Base-by-base conservation (phyloP, 108 stramenopile species). In the Nitzschia inconspicua region DNA sequence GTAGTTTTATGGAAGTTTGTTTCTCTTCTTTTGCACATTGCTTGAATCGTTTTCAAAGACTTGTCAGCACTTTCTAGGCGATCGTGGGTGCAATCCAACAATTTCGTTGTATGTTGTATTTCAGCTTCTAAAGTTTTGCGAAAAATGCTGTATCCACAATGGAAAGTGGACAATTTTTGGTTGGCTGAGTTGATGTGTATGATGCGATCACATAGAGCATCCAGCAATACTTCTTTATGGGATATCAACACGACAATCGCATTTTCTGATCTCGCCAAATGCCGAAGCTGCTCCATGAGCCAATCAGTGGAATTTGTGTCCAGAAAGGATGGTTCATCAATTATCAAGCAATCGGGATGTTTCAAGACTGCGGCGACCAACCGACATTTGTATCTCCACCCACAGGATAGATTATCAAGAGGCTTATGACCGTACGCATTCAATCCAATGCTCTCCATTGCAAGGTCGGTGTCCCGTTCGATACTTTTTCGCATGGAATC, bases 251-350 rank as follows among this genome's bases (percentile, higher is more conserved):
- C 9, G 18, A 86, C 65, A 24, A 86, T 82, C 27, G 73, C 46
- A 20, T 72, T 47, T 14, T 64, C 61, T 0, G 10, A 22, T 14
- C 44, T 53, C 3, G 77, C 66, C 23, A 67, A 26, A 4, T 63
- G 19, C 24, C 49, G 47, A 3, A 48, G 7, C 26, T 60, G 49
- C 35, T 52, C 20, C 4, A 77, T 50, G 9, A 86, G 28, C 85
- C 85, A 86, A 26, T 50, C 32, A 5, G 53, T 73, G 2, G 80
- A 77, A 6, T 16, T 28, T 2, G 5, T 44, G 42, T 86, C 85
- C 60, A 86, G 60, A 70, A 86, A 86, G 13, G 78, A 77, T 19
- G 85, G 85, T 46, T 86, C 85, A 43, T 86, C 85, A 49, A 86
- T 51, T 11, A 86, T 68, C 25, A 82, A 51, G 5, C 73, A 43